Base-by-base conservation (phyloP, 2,329 filamentous ascomycete species). In the Penicillium sp. region DNA sequence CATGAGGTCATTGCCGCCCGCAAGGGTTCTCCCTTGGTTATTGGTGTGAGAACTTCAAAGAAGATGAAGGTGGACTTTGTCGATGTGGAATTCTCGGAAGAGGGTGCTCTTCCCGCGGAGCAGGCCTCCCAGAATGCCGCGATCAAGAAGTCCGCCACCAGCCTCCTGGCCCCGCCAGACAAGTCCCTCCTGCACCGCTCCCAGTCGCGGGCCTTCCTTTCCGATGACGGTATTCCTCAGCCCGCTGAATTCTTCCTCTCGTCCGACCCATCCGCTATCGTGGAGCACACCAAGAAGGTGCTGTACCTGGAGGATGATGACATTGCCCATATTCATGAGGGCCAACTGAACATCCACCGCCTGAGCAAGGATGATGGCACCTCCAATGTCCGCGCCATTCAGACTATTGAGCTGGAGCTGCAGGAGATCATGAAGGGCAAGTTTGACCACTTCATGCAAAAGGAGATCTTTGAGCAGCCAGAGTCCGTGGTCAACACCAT, bases 381-480 rank as follows among this genome's bases (percentile, higher is more conserved):
- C 73, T 96, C 91, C 79, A 97, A 98, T 74, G 92, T 98, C 68
- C 93, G 95, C 76, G 91, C 90, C 70, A 99, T 99, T 76, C 95
- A 99, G 85, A 99, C 95, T 55, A 86, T 99, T 55, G 95, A 99
- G 84, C 90, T 99, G 50, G 92, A 99, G 84, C 89, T 99, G 64
- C 95, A 99, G 83, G 93, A 99, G 83, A 99, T 99, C 80, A 99
- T 99, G 95, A 99, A 99, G 89, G 95, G 95, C 79, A 96, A 95
- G 76, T 99, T 98, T 79, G 95, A 99, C 78, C 95, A 99, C 82
- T 99, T 97, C 84, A 99, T 99, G 95, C 95, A 99, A 78, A 99
- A 99, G 87, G 95, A 99, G 79, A 99, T 99, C 73, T 99, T 99
- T 77, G 95, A 99, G 84, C 95, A 99, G 83, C 95, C 95, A 73